Base-by-base conservation (phyloP, 1,139 yeast species). In the Candida dubliniensis region DNA sequence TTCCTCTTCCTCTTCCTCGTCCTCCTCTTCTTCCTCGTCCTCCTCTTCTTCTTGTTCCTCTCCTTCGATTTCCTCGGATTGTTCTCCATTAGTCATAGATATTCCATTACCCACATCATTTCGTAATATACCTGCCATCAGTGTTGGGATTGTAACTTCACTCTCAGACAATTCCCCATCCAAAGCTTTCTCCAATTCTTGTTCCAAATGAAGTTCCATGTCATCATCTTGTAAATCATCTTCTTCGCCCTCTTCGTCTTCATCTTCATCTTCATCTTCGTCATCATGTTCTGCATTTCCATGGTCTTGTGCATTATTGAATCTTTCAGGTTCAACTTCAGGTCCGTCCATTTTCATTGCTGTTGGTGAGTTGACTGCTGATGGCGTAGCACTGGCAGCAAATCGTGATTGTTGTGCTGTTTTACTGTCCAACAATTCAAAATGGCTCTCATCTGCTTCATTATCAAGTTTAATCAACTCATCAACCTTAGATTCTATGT, bases 401-500 rank as follows among this genome's bases (percentile, higher is more conserved):
- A 44, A 52, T 25, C 59, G 50, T 40, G 47, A 31, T 26, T 44
- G 35, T 36, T 54, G 52, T 33, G 51, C 47, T 36, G 57, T 59
- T 47, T 54, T 60, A 42, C 82, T 74, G 56, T 87, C 91, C 13
- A 90, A 72, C 41, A 90, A 71, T 57, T 93, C 97, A 58, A 84
- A 88, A 37, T 79, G 81, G 14, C 87, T 79, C 44, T 85, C 90
- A 58, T 87, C 93, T 0, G 97, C 96, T 47, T 85, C 91, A 30
- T 80, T 87, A 60, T 93, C 99, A 36, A 81, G 66, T 50, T 81
- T 74, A 33, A 93, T 72, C 44, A 93, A 66, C 57, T 86, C 89
- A 48, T 87, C 89, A 7, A 91, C 96, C 48, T 81, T 78, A 26
- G 80, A 78, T 53, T 91, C 96, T 11, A 90, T 84, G 54, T 81